Percentiles rank a stretch among this genome's conserved stretches.
phyloP scores from a whole-genome alignment of 352 stramenopile species.

The Pseudoperonospora humuli region DNA sequence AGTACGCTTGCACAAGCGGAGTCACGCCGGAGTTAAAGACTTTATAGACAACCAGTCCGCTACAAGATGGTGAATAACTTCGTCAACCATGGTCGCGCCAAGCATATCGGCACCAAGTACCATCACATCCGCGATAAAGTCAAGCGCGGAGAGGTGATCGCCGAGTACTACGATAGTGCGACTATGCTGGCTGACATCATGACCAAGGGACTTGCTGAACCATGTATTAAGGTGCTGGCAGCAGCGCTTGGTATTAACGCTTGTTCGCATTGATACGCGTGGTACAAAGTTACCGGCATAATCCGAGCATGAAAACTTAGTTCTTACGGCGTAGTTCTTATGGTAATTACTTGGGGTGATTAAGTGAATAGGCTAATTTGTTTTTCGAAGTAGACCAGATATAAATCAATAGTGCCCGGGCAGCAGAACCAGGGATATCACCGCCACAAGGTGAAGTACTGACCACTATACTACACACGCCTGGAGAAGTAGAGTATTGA shows the following conservation, averaged over 20 bases:
- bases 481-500: no score
- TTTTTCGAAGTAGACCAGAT: no score
- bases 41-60: not conserved
- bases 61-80: not conserved
- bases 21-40: not conserved
- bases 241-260: not conserved
- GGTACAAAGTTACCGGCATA: no score
- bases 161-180: not conserved
- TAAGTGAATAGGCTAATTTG: no score
- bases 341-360: no score
- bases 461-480: no score
- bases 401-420: no score
- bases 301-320: no score
- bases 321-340: no score
- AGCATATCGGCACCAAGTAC: not conserved
- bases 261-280: constrained; percentile 5
- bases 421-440: no score
- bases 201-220: constrained; percentile 1
- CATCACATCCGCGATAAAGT: not conserved
- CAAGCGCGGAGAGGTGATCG: not conserved
- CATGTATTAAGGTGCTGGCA: not conserved
- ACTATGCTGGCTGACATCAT: constrained; percentile 2
- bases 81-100: not conserved
- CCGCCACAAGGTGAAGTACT: no score
- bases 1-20: no score